Base-by-base conservation (phyloP, 2,329 filamentous ascomycete species). In the Trichoderma semiorbis region DNA sequence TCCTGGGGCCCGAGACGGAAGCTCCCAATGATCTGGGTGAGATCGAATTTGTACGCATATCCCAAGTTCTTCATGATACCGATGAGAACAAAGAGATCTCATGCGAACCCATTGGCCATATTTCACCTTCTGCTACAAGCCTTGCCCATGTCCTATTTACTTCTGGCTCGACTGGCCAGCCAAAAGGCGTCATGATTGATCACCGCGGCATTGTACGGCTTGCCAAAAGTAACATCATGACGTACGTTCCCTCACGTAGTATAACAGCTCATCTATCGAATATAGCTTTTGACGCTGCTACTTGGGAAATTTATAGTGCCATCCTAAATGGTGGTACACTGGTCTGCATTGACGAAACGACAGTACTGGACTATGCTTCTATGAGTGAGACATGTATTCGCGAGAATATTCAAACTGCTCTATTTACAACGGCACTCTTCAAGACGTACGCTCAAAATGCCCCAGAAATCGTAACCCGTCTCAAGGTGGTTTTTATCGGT, bases 161-260 rank as follows among this genome's bases (percentile, higher is more conserved):
- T 50, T 50, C 43, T 24, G 43, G 43, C 43, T 50, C 43, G 11
- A 50, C 43, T 10, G 43, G 43, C n/a, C n/a, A 50, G 43, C 43
- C 43, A 50, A 50, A 50, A 21, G 43, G 43, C n/a, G 43, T 50
- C n/a, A 50, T 50, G 43, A 50, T 50, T 2, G 2, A 50, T 24
- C 43, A 50, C 43, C 43, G 43, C 10, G 43, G 43, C n/a, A 50
- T 50, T 50, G 43, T 50, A 50, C 43, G 43, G 43, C 43, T 50
- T 21, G 43, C n/a, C n/a, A 50, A 50, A 12, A 50, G 43, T 10
- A 21, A 21, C n/a, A 50, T 50, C 10, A 50, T 50, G 43, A 50
- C n/a, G 5, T 3, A 50, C n/a, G n/a, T 24, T 14, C n/a, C 43
- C 0, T 12, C 43, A 3, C n/a, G 0, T n/a, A 3, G n/a, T 3